Percentiles rank a stretch among this genome's conserved stretches.
Conservation (phyloP, 768 basidiomycete species). For the Leccinum imitatum region DNA sequence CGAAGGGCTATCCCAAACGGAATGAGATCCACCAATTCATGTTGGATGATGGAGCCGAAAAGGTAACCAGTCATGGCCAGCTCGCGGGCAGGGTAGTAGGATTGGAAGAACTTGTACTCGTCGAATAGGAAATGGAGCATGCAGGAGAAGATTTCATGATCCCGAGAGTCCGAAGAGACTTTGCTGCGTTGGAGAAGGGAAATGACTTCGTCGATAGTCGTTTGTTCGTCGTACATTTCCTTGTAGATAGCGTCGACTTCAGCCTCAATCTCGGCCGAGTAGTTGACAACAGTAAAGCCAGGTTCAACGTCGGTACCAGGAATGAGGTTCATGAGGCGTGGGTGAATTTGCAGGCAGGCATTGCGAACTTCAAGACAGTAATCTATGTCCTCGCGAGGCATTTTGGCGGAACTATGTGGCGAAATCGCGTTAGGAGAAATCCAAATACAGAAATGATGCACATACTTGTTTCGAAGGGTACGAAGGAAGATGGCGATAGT, state of each 20-base stretch:
- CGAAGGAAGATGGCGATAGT: constrained; percentile 93
- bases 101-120: constrained; percentile 99
- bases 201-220: constrained; percentile 93
- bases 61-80: constrained; percentile 94
- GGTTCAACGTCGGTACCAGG: constrained; percentile 88
- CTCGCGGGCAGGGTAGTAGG: constrained; percentile 91
- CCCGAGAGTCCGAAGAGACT: constrained; percentile 74
- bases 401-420: constrained; percentile 59
- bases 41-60: constrained; percentile 94
- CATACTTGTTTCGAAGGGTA: constrained; percentile 80
- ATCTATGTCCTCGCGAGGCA: constrained; percentile 77
- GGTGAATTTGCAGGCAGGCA: constrained; percentile 90
- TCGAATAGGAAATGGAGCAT: constrained; percentile 99
- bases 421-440: background rate
- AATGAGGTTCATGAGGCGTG: constrained; percentile 90
- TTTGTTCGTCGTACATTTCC: constrained; percentile 96
- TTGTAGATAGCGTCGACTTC: constrained; percentile 97
- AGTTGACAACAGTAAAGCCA: constrained; percentile 85
- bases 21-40: constrained; percentile 89
- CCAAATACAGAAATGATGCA: constrained; percentile 10
- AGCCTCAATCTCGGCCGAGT: constrained; percentile 83
- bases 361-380: constrained; percentile 91
- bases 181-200: constrained; percentile 83
- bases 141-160: constrained; percentile 98
- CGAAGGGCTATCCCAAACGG: constrained; percentile 96